Base-by-base conservation (phyloP, 2,329 filamentous ascomycete genomes). In the Aureobasidium namibiae region DNA sequence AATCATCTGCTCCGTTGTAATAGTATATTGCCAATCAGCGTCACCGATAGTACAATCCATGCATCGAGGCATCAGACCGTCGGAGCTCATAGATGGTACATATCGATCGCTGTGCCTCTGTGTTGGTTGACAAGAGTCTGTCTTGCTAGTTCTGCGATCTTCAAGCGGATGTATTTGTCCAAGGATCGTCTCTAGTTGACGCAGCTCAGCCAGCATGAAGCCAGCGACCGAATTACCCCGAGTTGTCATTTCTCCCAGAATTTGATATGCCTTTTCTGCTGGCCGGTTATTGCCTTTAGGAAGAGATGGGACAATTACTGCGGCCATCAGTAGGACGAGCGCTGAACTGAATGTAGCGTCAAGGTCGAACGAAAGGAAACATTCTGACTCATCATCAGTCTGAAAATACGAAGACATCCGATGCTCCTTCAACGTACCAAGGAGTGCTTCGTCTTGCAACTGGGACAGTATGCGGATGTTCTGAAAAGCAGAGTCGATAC, bases 1-100 rank as follows among this genome's bases (percentile, higher is more conserved):
- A n/a, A 42, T 44, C 52, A 56, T 31, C 26, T 56, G 52, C 4
- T 42, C 34, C 23, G 52, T 42, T 16, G 52, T 56, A 21, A 56
- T 41, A 4, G 52, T 26, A 56, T 24, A 41, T 18, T 42, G 52
- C 52, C 52, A 56, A 29, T 41, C n/a, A 13, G 38, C 21, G 18
- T 74, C 61, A 74, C 73, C 21, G 77, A 63, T 46, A 29, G 10
- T 26, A n/a, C 10, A 23, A 24, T 50, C 26, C 46, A 33, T 36
- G 21, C 33, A 33, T 9, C 21, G 46, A 8, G 38, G 38, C 6
- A 21, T 6, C 3, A 39, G 7, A 21, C 38, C 38, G 7, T 9
- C 38, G 10, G 38, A 39, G n/a, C n/a, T 4, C 36, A n/a, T n/a
- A n/a, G 36, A 7, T 18, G n/a, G n/a, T n/a, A n/a, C n/a, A n/a